phyloP scores from a whole-genome alignment of 1,284 basidiomycete species.

The Marasmius oreades region DNA sequence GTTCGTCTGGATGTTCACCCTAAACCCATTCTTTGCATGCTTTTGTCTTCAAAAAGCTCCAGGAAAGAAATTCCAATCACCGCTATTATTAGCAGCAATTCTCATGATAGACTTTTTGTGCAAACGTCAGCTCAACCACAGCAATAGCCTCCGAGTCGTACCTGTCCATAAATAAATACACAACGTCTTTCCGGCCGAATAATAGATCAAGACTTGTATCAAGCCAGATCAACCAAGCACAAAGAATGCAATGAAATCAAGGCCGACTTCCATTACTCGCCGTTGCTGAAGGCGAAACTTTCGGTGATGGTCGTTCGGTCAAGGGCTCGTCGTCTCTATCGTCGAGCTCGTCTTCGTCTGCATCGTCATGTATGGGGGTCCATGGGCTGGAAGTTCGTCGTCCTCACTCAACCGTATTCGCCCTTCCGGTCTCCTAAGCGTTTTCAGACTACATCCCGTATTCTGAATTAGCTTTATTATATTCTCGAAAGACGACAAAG shows the following conservation, averaged over 20 bases:
- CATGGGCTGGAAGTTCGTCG: conserved; percentile 63
- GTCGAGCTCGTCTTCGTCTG: conserved; percentile 44
- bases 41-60: too few relatives aligned
- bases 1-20: too few relatives aligned
- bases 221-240: too few relatives aligned
- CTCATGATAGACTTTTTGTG: too few relatives aligned
- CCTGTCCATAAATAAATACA: too few relatives aligned
- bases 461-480: not conserved
- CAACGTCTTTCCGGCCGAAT: too few relatives aligned
- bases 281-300: not conserved
- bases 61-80: too few relatives aligned
- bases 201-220: too few relatives aligned
- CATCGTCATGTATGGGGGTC: conserved; percentile 63
- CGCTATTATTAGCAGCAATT: too few relatives aligned
- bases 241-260: not conserved
- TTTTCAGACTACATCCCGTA: conserved; percentile 46
- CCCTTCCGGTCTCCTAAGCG: conserved; percentile 51
- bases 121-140: too few relatives aligned
- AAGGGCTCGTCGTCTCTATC: conserved; percentile 4
- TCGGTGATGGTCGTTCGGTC: not conserved
- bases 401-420: conserved; percentile 67
- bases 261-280: not conserved
- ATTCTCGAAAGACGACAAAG: not conserved
- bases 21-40: too few relatives aligned
- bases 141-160: too few relatives aligned